Evolutionary conservation across 1,284 basidiomycete genomes (phyloP).

Genomic region (Chalciporus sp.): DNA sequence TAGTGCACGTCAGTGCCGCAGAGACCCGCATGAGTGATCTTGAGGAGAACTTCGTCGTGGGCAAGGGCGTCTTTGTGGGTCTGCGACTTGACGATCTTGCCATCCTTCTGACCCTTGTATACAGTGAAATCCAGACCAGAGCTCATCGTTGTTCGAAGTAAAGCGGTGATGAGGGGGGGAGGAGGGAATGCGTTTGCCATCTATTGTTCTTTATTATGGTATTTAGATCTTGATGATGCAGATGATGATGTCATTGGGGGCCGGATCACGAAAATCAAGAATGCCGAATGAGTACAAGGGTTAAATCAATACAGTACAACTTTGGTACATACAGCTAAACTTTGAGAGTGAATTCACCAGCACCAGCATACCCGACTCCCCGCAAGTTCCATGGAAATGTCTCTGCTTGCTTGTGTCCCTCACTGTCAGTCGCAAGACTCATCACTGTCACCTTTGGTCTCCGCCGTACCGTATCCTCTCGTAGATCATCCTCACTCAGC

Average conservation of each 20-base stretch:
- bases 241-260: neutral
- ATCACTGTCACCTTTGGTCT: slow-evolving; percentile 28
- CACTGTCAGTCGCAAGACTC: slow-evolving; percentile 39
- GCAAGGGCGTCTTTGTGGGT: slow-evolving; percentile 20
- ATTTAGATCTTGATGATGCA: neutral
- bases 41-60: slow-evolving; percentile 39
- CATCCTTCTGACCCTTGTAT: slow-evolving; percentile 27
- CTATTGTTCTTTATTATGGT: slow-evolving; percentile 3
- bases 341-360: slow-evolving; percentile 23
- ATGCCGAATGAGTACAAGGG: no score
- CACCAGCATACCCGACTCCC: slow-evolving; percentile 41
- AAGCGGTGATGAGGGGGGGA: no score
- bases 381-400: slow-evolving; percentile 43
- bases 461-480: no score
- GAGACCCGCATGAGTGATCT: slow-evolving; percentile 43
- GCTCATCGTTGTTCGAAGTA: slow-evolving; percentile 11
- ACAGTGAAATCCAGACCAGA: slow-evolving; percentile 30
- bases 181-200: neutral
- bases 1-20: slow-evolving; percentile 54
- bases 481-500: slow-evolving; percentile 6
- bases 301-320: no score
- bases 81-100: slow-evolving; percentile 19
- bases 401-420: slow-evolving; percentile 33
- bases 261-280: neutral
- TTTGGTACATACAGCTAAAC: no score